Conservation (phyloP, 2,329 filamentous ascomycete species). For the Lecanicillium sp. region DNA sequence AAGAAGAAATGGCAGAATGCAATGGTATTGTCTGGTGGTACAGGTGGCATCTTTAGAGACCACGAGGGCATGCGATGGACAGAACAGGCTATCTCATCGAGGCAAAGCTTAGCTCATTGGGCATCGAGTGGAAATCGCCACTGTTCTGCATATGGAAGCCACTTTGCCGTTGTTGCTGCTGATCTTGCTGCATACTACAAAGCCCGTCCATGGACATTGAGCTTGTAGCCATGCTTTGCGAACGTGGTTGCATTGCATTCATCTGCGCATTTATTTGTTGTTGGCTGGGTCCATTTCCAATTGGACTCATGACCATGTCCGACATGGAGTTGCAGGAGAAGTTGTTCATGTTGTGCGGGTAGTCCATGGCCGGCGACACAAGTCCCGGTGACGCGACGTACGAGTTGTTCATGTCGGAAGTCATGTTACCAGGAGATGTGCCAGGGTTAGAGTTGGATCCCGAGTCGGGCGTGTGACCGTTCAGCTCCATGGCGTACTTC, state of each 20-base stretch:
- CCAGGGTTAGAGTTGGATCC: conserved; percentile 17
- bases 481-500: conserved; percentile 28
- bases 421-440: conserved; percentile 13
- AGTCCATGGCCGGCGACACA: conserved; percentile 45
- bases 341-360: conserved; percentile 34
- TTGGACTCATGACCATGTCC: conserved; percentile 46
- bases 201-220: conserved; percentile 21
- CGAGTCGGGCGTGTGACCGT: conserved; percentile 25
- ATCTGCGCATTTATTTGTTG: conserved; percentile 15
- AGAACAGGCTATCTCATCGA: conserved; percentile 14
- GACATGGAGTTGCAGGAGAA: conserved; percentile 38
- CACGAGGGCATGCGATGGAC: too few species aligned
- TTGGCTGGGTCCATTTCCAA: conserved; percentile 22
- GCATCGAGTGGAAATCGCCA: conserved; percentile 4
- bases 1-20: too few species aligned
- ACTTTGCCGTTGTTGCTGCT: conserved; percentile 20
- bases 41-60: too few species aligned
- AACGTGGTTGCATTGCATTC: too few species aligned
- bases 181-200: too few species aligned
- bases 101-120: conserved; percentile 8
- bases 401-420: conserved; percentile 35
- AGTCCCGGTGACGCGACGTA: conserved; percentile 46
- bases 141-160: conserved; percentile 22
- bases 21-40: too few species aligned
- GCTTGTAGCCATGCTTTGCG: too few species aligned